Conservation (phyloP, 441 rosid species). For the Syzygium malaccense region DNA sequence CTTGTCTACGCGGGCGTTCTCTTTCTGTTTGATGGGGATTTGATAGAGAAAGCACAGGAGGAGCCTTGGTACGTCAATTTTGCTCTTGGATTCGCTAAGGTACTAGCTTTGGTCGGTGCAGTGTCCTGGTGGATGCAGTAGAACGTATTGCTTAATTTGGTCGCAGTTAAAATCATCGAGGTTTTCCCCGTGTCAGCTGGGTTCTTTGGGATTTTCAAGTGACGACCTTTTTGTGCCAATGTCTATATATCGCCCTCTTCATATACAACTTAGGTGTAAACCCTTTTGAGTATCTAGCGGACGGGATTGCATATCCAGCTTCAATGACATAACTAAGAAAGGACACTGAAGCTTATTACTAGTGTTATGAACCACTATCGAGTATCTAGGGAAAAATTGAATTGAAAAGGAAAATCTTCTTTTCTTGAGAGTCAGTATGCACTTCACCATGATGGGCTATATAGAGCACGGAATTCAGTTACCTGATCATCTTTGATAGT, state of each 20-base stretch:
- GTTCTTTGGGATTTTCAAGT: background rate
- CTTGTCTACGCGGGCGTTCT: constrained; percentile 8
- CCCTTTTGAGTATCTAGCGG: background rate
- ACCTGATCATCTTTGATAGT: background rate
- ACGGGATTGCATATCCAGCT: background rate
- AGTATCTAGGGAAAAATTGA: background rate
- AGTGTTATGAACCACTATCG: background rate
- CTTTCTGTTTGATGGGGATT: constrained; percentile 8
- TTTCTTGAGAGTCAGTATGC: background rate
- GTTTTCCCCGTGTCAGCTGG: background rate
- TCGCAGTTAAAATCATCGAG: background rate
- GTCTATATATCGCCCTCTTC: background rate
- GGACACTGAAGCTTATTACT: background rate
- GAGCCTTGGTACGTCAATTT: constrained; percentile 10
- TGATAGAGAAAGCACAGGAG: constrained; percentile 2
- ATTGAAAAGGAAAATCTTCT: background rate
- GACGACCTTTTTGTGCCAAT: background rate
- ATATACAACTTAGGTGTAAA: background rate
- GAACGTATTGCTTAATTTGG: background rate
- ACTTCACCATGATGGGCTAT: background rate
- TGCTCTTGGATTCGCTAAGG: background rate
- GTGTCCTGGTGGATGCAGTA: background rate
- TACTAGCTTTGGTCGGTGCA: background rate
- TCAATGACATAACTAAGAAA: background rate
- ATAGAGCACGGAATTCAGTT: background rate